A percentile compares a stretch with the other conserved stretches of the same genome.
Evolutionary conservation across 495 filamentous ascomycete genomes (phyloP).

Genomic region (Tuber umbilicatum): DNA sequence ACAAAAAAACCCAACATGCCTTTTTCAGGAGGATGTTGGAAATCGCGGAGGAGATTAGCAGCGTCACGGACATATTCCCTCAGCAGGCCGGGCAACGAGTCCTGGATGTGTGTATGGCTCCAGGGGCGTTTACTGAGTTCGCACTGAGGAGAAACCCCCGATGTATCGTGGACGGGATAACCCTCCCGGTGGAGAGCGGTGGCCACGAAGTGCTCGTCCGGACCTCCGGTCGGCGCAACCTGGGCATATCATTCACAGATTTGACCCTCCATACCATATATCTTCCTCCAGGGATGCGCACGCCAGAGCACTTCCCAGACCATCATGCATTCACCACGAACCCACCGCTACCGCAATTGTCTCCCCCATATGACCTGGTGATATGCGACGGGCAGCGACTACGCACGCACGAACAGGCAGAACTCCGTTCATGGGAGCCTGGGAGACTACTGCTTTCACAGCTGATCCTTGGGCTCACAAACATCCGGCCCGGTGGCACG

Average conservation of each 20-base stretch:
- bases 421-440: constrained; percentile 47
- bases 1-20: constrained; percentile 1
- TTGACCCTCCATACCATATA: constrained; percentile 16
- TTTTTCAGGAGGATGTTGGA: constrained; percentile 19
- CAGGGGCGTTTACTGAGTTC: constrained; percentile 20
- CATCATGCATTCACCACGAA: constrained; percentile 15
- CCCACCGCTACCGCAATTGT: constrained; percentile 10
- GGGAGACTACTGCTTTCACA: constrained; percentile 46
- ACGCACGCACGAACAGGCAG: constrained; percentile 45
- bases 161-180: constrained; percentile 18
- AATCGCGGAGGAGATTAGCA: constrained; percentile 16
- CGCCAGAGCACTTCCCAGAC: constrained; percentile 19
- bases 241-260: constrained; percentile 17
- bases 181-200: constrained; percentile 15
- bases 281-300: constrained; percentile 7
- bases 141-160: constrained; percentile 14
- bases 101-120: constrained; percentile 21
- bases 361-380: constrained; percentile 48
- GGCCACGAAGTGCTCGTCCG: constrained; percentile 13
- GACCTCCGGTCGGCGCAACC: not conserved
- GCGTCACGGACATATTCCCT: constrained; percentile 9
- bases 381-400: constrained; percentile 56
- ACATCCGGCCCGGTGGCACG: constrained; percentile 47
- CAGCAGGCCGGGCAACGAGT: not conserved
- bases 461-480: constrained; percentile 49